Evolutionary conservation across 2,329 filamentous ascomycete species (phyloP), one percentile per base, ranked within the genome.

Genomic region (Penicillium palitans): DNA sequence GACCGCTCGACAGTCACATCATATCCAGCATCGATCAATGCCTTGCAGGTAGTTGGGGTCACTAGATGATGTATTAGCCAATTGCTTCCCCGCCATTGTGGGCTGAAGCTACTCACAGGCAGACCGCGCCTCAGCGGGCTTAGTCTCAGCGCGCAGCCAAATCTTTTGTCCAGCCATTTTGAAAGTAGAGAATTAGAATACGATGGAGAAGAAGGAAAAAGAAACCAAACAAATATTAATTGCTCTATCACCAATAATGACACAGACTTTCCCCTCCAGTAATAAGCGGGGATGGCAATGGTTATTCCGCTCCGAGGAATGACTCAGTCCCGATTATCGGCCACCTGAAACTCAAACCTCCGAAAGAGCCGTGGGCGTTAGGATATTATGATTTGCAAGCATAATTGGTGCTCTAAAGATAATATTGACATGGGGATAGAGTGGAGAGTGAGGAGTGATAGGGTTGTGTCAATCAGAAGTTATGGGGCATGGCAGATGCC

Each of bases 11-110:
- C 84, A 50, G 83, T 83, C 66, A 91, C 82, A 25, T 80, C 80
- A 73, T 90, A 91, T 61, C 88, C 88, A 41, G 87, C 87, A 62
- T 89, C 83, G 54, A 90, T 78, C 53, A 91, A 82, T 52, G 81
- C 80, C 75, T 87, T 85, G 64, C 83, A 77, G 41, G 80, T 83
- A n/a, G 76, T 76, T 48, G 79, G 77, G 58, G 78, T 83, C 61
- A 82, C 75, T 76, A 29, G 44, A 37, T 54, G 35, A 15, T 57
- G 41, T n/a, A 21, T 57, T 41, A 57, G 50, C 13, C 41, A 51
- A 41, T 47, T 54, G 37, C 50, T 44, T 42, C 50, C 49, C 55
- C 55, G 29, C 50, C 42, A 54, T 54, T 35, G 52, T 50, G 50
- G 44, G 27, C 19, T 51, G 47, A 41, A 48, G 50, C 50, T 42